Percentiles rank a stretch among this genome's conserved stretches.
These are phyloP conservation scores for Chlamydomonas sphaeroides DNA, from an alignment of 139 green algal genomes.

Conservation along the genomic window DNA sequence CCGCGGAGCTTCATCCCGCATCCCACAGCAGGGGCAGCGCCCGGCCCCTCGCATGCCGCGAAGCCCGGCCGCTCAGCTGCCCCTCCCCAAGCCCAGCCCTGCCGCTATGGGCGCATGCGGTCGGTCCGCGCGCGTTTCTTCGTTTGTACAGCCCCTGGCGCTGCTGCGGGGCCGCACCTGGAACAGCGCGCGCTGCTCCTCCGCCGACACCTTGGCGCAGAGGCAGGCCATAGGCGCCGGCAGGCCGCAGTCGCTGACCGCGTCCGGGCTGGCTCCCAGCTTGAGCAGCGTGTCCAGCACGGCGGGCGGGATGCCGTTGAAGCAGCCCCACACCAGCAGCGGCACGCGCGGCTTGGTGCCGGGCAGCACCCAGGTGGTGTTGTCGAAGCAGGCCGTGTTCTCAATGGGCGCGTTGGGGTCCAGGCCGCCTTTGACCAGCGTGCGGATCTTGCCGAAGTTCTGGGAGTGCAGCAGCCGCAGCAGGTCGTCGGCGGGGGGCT, in stretches of 20 bases:
- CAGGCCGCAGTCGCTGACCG: slow-evolving; percentile 16
- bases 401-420: not conserved
- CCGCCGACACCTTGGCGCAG: slow-evolving; percentile 9
- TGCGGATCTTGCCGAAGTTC: slow-evolving; percentile 5
- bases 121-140: too few relatives aligned
- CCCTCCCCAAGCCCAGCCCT: too few relatives aligned
- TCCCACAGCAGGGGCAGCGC: too few relatives aligned
- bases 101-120: too few relatives aligned
- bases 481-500: slow-evolving; percentile 6
- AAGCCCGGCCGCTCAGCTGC: too few relatives aligned
- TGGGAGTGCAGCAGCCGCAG: slow-evolving; percentile 16
- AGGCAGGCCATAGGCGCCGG: slow-evolving; percentile 11
- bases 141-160: too few relatives aligned
- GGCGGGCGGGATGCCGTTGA: slow-evolving; percentile 5
- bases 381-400: slow-evolving; percentile 20
- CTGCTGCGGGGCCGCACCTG: too few relatives aligned
- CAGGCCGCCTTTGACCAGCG: not conserved
- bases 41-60: too few relatives aligned
- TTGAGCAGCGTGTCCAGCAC: not conserved
- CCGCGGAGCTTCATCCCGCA: too few relatives aligned
- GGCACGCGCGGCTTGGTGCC: not conserved
- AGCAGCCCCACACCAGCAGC: slow-evolving; percentile 29
- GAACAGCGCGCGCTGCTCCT: slow-evolving; percentile 22
- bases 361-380: slow-evolving; percentile 21
- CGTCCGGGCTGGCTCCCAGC: not conserved